Evolutionary conservation across 164 flowering plant species (phyloP).

Genomic region (Cinnamomum chago): DNA sequence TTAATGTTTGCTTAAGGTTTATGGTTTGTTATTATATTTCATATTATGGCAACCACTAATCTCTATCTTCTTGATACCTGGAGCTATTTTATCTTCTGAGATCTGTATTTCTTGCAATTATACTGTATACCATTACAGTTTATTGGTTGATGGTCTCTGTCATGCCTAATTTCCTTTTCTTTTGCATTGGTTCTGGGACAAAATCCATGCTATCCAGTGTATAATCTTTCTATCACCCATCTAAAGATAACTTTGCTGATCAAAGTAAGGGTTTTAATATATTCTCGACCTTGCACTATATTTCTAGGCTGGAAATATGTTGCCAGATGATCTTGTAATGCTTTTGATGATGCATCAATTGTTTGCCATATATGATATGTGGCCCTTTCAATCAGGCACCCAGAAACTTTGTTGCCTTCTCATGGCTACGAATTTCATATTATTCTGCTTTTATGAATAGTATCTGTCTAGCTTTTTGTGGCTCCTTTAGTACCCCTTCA

Average conservation of each 20-base stretch:
- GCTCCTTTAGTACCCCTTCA: slow-evolving; percentile 57
- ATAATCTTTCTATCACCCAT: background rate
- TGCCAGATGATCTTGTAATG: background rate
- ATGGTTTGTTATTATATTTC: background rate
- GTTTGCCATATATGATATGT: background rate
- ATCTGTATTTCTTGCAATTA: background rate
- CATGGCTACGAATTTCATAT: slow-evolving; percentile 15
- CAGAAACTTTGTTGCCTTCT: slow-evolving; percentile 12
- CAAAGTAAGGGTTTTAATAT: background rate
- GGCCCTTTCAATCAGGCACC: background rate
- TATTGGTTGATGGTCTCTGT: no score
- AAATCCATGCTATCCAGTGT: background rate
- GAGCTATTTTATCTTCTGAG: background rate
- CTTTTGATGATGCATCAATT: slow-evolving; percentile 6
- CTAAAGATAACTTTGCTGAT: background rate
- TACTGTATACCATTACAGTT: no score
- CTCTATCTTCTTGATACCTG: background rate
- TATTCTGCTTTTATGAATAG: slow-evolving; percentile 16
- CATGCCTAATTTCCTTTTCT: background rate
- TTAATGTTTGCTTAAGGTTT: background rate
- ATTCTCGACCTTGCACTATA: background rate
- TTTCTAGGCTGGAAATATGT: background rate
- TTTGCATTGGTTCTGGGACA: background rate
- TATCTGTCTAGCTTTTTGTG: slow-evolving; percentile 38
- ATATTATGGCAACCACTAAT: background rate